phyloP scores from a whole-genome alignment of 495 filamentous ascomycete species.

The Aspergillus ostianus region DNA sequence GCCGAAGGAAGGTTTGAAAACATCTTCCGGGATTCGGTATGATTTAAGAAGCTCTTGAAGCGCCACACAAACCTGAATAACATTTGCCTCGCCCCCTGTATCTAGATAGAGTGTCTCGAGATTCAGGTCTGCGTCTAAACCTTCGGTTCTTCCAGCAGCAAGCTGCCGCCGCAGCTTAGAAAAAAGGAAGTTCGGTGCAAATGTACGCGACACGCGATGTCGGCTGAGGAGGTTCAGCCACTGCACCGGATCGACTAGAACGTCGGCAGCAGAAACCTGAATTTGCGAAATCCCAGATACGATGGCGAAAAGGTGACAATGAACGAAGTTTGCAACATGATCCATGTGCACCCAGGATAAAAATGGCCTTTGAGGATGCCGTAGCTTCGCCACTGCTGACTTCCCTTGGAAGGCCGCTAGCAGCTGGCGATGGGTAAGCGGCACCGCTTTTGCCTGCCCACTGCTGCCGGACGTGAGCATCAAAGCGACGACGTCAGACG shows the following conservation, averaged over 20 bases:
- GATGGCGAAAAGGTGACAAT: slow-evolving; percentile 52
- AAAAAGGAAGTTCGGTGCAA: slow-evolving; percentile 60
- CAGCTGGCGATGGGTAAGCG: slow-evolving; percentile 43
- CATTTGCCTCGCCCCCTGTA: slow-evolving; percentile 44
- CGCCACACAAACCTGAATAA: slow-evolving; percentile 24
- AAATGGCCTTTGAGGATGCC: slow-evolving; percentile 24
- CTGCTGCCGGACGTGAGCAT: slow-evolving; percentile 61
- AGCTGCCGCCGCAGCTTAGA: slow-evolving; percentile 8
- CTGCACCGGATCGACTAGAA: slow-evolving; percentile 37
- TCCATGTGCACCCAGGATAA: slow-evolving; percentile 54
- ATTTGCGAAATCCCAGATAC: slow-evolving; percentile 40
- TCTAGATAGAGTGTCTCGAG: slow-evolving; percentile 29
- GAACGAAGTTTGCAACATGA: slow-evolving; percentile 52
- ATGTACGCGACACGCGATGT: slow-evolving; percentile 45
- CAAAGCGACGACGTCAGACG: slow-evolving; percentile 27
- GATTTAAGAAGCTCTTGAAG: slow-evolving; percentile 29
- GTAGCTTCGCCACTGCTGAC: neutral
- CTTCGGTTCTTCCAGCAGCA: neutral
- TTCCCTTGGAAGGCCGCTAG: slow-evolving; percentile 48
- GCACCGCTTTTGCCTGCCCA: slow-evolving; percentile 54
- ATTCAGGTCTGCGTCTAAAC: slow-evolving; percentile 14
- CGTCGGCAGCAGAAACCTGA: slow-evolving; percentile 40
- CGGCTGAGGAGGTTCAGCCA: slow-evolving; percentile 41
- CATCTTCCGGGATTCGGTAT: slow-evolving; percentile 33
- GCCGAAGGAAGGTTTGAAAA: slow-evolving; percentile 50